Conservation (phyloP, 148 eudicot genomes). For the Cornus florida region DNA sequence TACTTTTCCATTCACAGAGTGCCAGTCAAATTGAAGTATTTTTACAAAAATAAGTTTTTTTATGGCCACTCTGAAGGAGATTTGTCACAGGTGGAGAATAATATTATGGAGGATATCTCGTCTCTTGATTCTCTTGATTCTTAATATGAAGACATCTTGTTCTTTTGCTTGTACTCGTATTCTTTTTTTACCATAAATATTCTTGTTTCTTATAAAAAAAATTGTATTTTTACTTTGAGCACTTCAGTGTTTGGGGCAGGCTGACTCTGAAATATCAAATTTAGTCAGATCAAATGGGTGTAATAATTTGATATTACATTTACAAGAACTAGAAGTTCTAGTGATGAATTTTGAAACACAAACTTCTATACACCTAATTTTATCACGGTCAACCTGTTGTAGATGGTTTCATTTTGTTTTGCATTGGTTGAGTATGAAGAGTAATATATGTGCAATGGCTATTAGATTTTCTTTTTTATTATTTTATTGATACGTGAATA, state of each 20-base stretch:
- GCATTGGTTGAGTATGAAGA: not conserved
- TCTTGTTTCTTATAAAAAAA: not conserved
- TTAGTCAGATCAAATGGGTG: not conserved
- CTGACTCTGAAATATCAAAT: not conserved
- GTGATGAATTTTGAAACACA: too few species aligned
- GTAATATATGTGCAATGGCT: not conserved
- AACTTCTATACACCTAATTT: too few species aligned
- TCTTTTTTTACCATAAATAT: too few species aligned
- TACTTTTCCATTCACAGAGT: not conserved
- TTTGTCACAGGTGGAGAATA: not conserved
- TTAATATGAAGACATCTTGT: not conserved
- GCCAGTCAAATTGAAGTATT: not conserved
- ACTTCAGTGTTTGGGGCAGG: not conserved
- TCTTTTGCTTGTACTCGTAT: not conserved
- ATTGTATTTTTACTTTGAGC: not conserved
- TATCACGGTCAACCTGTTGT: not conserved
- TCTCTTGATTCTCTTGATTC: not conserved
- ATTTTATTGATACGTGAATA: too few species aligned
- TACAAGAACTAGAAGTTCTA: not conserved
- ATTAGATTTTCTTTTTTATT: not conserved
- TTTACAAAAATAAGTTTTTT: not conserved
- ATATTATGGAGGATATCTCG: not conserved
- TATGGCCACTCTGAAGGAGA: not conserved
- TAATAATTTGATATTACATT: not conserved
- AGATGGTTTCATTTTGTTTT: not conserved